Base-by-base conservation (phyloP, 2,329 filamentous ascomycete genomes). In the Trichoderma sp. region DNA sequence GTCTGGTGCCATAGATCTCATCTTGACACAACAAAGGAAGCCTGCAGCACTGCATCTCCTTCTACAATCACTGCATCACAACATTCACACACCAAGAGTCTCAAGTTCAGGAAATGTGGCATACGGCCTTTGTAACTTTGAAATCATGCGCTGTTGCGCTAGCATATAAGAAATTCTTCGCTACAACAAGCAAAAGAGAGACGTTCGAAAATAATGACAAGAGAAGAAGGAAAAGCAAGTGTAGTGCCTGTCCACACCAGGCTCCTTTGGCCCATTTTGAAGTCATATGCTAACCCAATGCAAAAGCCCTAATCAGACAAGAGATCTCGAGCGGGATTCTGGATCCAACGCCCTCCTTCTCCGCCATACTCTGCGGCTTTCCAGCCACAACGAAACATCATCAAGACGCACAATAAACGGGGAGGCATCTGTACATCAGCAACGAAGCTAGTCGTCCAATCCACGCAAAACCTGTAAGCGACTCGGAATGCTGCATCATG, bases 401-500 rank as follows among this genome's bases (percentile, higher is more conserved):
- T 63, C 44, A 50, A 65, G 58, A 58, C 66, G 19, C 59, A 19
- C 62, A 55, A 19, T 34, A 47, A 65, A 39, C 34, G 34, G 34
- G 50, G 44, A 57, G 41, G 44, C 43, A 66, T 60, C 55, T 51
- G 52, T 24, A 50, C 63, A 61, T 43, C 51, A 58, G 58, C 41
- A 64, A 64, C 44, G 55, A 63, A 58, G 14, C 47, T n/a, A 56
- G 52, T 45, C 45, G 51, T 55, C 52, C 64, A 63, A 52, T 63
- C 44, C 64, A 43, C 59, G 54, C 50, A 62, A 52, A 65, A 48
- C 39, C 41, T 28, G 28, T 34, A 54, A 66, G 48, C 45, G 52
- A 58, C 60, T 64, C 64, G 64, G 64, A 48, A 66, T 56, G 59
- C 52, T 54, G 57, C 65, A 60, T 59, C 57, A 64, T 64, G 55